Percentiles rank a stretch among this genome's conserved stretches.
These are phyloP conservation scores for Rhodofomes roseus DNA, from an alignment of 1,284 basidiomycete genomes.

Conservation along the genomic window DNA sequence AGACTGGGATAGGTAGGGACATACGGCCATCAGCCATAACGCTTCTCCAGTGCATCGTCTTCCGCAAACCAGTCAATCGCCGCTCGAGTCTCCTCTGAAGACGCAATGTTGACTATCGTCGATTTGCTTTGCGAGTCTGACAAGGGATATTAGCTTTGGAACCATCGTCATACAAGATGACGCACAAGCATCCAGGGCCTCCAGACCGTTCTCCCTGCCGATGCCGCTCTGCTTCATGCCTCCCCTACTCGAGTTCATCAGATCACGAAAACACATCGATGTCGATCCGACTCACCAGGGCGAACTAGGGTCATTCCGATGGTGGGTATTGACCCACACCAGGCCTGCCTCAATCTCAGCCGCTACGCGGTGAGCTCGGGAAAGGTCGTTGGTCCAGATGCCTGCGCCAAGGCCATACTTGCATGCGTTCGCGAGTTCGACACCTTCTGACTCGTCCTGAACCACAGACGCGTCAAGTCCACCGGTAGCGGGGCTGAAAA, in stretches of 20 bases:
- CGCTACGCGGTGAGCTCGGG: conserved; percentile 68
- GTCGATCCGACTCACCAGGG: conserved; percentile 58
- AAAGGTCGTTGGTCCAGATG: conserved; percentile 74
- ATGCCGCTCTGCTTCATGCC: conserved; percentile 85
- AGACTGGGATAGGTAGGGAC: neutral
- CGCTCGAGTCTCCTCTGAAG: conserved; percentile 49
- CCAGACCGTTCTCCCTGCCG: conserved; percentile 77
- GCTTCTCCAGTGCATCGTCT: conserved; percentile 34
- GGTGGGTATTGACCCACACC: conserved; percentile 85
- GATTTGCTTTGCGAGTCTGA: conserved; percentile 81
- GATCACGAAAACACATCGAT: neutral
- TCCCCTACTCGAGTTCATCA: conserved; percentile 47
- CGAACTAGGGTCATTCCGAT: conserved; percentile 83
- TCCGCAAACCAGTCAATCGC: conserved; percentile 80
- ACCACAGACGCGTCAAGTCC: neutral
- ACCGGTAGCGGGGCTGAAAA: neutral
- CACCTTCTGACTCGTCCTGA: conserved; percentile 62
- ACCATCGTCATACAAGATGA: neutral
- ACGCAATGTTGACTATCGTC: conserved; percentile 66
- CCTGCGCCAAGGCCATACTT: conserved; percentile 80
- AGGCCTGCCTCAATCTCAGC: conserved; percentile 67
- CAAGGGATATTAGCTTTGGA: neutral
- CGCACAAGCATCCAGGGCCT: conserved; percentile 74
- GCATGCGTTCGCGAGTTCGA: conserved; percentile 67
- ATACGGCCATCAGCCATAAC: conserved; percentile 22